These are phyloP conservation scores for Neurospora terricola DNA, from an alignment of 495 filamentous ascomycete genomes.

Conservation along the genomic window DNA sequence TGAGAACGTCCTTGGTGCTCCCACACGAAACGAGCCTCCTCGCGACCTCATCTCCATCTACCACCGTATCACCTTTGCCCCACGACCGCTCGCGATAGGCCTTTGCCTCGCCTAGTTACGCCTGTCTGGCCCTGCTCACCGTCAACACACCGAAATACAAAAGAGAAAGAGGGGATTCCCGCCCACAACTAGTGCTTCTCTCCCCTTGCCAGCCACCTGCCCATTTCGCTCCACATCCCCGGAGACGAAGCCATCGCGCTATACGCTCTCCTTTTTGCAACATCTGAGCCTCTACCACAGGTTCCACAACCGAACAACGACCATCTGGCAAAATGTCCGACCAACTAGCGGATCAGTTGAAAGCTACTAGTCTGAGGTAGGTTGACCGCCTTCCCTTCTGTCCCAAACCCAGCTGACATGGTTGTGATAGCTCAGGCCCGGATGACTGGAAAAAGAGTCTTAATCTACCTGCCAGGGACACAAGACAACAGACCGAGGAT, in stretches of 20 bases:
- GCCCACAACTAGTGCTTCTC: background rate
- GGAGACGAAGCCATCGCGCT: background rate
- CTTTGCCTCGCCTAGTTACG: background rate
- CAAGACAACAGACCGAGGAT: slow-evolving; percentile 93
- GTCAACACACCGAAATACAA: background rate
- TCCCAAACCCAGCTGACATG: slow-evolving; percentile 13
- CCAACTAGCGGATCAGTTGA: slow-evolving; percentile 56
- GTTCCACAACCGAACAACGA: background rate
- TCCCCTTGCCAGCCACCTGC: background rate
- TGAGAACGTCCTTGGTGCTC: background rate
- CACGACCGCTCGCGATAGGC: background rate
- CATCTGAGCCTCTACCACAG: background rate
- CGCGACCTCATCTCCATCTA: background rate
- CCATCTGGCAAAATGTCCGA: slow-evolving; percentile 30
- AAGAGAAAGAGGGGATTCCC: background rate
- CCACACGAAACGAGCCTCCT: background rate
- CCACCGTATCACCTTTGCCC: background rate
- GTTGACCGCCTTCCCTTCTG: slow-evolving; percentile 11
- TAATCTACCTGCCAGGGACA: slow-evolving; percentile 72
- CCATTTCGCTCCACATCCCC: background rate
- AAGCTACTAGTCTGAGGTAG: slow-evolving; percentile 62
- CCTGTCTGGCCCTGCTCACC: background rate
- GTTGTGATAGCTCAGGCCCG: slow-evolving; percentile 43
- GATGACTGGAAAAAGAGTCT: slow-evolving; percentile 71
- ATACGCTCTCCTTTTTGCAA: background rate